Conservation (phyloP, 805 yeast genomes). For the Candida caryicola region DNA sequence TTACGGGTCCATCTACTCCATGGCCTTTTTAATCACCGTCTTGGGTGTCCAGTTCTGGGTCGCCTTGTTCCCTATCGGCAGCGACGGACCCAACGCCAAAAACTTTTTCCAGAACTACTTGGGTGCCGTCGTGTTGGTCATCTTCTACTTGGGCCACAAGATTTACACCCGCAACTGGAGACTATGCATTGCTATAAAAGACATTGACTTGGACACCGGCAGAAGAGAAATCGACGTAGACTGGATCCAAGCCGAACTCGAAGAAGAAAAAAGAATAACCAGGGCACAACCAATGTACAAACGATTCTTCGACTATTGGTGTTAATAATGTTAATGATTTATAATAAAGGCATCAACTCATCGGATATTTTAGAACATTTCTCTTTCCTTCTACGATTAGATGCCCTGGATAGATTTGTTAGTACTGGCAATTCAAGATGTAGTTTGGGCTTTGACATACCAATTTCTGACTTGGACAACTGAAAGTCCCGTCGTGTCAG, state of each 20-base stretch:
- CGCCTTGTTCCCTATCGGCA: constrained; percentile 23
- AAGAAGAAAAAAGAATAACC: constrained; percentile 16
- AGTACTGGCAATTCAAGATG: neutral
- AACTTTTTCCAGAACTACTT: constrained; percentile 25
- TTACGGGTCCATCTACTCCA: constrained; percentile 25
- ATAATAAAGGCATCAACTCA: constrained; percentile 1
- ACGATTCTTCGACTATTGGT: constrained; percentile 15
- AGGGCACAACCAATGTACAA: constrained; percentile 12
- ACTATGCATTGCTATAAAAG: constrained; percentile 16
- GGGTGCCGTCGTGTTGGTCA: constrained; percentile 22
- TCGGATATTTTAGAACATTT: neutral
- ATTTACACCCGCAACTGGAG: constrained; percentile 19
- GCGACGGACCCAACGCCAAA: constrained; percentile 15
- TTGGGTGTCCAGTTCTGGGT: constrained; percentile 28
- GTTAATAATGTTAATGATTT: too few species aligned
- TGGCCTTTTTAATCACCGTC: constrained; percentile 19
- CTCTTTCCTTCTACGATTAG: neutral
- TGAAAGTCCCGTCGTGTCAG: neutral
- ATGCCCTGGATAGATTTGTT: constrained; percentile 1
- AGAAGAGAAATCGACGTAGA: constrained; percentile 24
- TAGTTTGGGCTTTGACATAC: neutral
- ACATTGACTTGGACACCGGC: constrained; percentile 27
- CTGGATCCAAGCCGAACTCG: constrained; percentile 19
- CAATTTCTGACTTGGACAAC: neutral
- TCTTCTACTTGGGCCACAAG: constrained; percentile 24